phyloP scores from a whole-genome alignment of 208 protist species.

The Herpetomonas samuelpessoai region DNA sequence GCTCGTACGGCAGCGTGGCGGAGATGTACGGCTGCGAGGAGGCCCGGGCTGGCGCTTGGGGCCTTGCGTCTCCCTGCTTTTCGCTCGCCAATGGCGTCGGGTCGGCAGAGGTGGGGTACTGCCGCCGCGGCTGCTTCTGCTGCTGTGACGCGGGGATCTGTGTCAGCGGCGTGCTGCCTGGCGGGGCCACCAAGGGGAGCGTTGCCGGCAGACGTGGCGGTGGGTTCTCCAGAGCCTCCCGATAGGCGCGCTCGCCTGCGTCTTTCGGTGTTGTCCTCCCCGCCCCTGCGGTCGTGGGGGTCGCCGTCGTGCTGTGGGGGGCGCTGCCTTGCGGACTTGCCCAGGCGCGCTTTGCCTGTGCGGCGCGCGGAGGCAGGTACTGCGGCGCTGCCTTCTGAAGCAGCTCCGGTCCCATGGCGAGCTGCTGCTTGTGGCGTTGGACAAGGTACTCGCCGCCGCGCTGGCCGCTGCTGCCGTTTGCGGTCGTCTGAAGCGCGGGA shows the following conservation, averaged over 20 bases:
- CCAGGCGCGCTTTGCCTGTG: neutral
- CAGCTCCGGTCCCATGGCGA: conserved; percentile 23
- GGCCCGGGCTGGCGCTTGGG: neutral
- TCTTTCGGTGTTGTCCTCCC: too few relatives aligned
- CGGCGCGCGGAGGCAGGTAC: neutral
- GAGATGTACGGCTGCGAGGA: neutral
- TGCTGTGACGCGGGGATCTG: too few relatives aligned
- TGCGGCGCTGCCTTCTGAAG: conserved; percentile 18
- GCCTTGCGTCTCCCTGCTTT: neutral
- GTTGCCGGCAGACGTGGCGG: too few relatives aligned
- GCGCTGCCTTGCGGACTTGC: too few relatives aligned
- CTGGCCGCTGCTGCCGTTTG: neutral
- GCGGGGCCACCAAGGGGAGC: too few relatives aligned
- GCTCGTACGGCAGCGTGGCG: neutral
- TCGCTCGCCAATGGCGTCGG: conserved; percentile 12
- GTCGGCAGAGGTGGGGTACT: conserved; percentile 15
- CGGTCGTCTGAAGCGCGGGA: conserved; percentile 20
- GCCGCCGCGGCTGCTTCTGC: neutral
- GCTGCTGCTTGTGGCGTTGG: conserved; percentile 55
- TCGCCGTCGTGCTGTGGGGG: too few relatives aligned
- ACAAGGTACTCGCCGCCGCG: conserved; percentile 20
- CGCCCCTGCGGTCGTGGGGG: too few relatives aligned
- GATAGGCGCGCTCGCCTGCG: too few relatives aligned
- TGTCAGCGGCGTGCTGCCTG: too few relatives aligned
- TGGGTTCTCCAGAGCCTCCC: too few relatives aligned